Base-by-base conservation (phyloP, 352 stramenopile genomes). In the Globisporangium lucens region DNA sequence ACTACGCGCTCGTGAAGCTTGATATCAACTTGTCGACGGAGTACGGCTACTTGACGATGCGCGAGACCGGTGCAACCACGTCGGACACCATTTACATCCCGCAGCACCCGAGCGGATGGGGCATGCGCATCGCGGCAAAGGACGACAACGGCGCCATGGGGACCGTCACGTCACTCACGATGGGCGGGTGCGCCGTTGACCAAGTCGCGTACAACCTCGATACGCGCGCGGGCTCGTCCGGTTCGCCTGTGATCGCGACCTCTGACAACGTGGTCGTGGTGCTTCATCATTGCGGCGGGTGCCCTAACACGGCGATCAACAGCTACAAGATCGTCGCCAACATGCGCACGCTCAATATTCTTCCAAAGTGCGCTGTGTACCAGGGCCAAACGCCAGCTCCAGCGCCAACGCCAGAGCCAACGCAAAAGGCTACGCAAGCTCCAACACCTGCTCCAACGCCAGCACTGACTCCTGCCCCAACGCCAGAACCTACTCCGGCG, bases 211-310 rank as follows among this genome's bases (percentile, higher is more conserved):
- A 94, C 72, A 77, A 71, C 30, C 59, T 93, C 7, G 86, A 94
- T 69, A 94, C 86, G 2, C 76, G 83, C 13, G 84, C 79, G 4
- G 86, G 86, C 0, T 90, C 86, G 49, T 94, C 84, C 0, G 86
- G 86, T 7, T 91, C 86, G 8, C 86, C 86, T 0, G 73, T 94
- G 8, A 73, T 93, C 30, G 73, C 81, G 6, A 80, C 61, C 66
- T 65, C 27, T 0, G 86, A 94, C 60, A 91, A 94, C 47, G 46
- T 65, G 2, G 86, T 94, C 3, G 68, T 92, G 27, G 86, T 71
- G 5, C 71, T 94, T 4, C 86, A 93, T 63, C 85, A 93, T 66
- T 94, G 86, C 56, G 86, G 86, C 1, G 84, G 84, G 1, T 94
- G 86, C 33, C 82, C 79, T 4, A 94, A 94, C 61, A 89, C 80